Percentiles rank a stretch among this genome's conserved stretches.
These are phyloP conservation scores for Warburgia ugandensis DNA, from an alignment of 164 flowering plant genomes.

Conservation along the genomic window DNA sequence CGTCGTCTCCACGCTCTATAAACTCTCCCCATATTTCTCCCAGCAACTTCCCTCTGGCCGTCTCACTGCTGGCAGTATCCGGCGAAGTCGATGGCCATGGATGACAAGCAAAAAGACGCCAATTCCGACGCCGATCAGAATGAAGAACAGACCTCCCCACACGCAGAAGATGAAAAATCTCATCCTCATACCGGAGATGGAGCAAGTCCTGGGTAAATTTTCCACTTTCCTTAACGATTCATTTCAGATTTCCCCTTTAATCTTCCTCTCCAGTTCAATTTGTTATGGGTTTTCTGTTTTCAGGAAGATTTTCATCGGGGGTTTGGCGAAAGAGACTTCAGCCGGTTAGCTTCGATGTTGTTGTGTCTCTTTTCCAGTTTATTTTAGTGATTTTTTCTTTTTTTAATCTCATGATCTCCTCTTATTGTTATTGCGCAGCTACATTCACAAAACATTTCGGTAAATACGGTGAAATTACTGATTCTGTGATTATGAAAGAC, in stretches of 20 bases:
- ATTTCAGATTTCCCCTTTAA: background rate
- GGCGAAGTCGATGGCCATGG: slow-evolving; percentile 21
- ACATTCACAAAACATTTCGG: slow-evolving; percentile 66
- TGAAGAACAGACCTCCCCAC: slow-evolving; percentile 25
- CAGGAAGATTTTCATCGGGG: slow-evolving; percentile 87
- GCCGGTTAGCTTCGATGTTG: slow-evolving; percentile 31
- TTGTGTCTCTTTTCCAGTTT: background rate
- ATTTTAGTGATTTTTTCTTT: background rate
- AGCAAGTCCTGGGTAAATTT: slow-evolving; percentile 57
- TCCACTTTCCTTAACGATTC: background rate
- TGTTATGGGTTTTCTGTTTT: slow-evolving; percentile 13
- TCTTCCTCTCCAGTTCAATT: background rate
- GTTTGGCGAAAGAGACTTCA: slow-evolving; percentile 80
- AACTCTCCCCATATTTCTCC: background rate
- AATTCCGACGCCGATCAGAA: slow-evolving; percentile 24
- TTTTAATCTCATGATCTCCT: background rate
- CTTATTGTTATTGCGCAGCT: slow-evolving; percentile 28
- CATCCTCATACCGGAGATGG: slow-evolving; percentile 52
- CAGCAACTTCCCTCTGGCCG: too few species aligned
- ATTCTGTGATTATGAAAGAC: slow-evolving; percentile 87
- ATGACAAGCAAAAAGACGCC: slow-evolving; percentile 20
- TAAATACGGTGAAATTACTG: slow-evolving; percentile 77
- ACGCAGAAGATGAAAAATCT: slow-evolving; percentile 30
- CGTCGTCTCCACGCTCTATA: background rate
- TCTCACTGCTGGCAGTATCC: too few species aligned